A percentile compares a stretch with the other conserved stretches of the same genome.
These are phyloP conservation scores for Canna indica DNA, from an alignment of 176 grass and related monocot species.

Conservation along the genomic window DNA sequence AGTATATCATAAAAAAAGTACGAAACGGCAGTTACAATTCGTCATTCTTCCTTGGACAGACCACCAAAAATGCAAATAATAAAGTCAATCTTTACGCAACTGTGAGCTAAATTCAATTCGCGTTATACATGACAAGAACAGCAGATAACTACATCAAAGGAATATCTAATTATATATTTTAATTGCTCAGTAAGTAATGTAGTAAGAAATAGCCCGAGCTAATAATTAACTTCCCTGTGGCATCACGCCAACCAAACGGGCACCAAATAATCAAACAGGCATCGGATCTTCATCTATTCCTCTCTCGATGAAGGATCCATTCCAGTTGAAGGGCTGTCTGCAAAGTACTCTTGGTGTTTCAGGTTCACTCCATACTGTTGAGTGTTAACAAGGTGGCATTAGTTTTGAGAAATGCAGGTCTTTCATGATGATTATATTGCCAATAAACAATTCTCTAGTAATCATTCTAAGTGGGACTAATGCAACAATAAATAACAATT, in stretches of 20 bases:
- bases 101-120: no score
- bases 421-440: not conserved
- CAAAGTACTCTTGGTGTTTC: conserved; percentile 85
- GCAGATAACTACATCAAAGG: no score
- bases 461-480: not conserved
- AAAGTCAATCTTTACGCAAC: no score
- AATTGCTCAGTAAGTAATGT: not conserved
- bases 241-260: no score
- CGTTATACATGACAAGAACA: no score
- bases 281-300: conserved; percentile 27
- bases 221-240: no score
- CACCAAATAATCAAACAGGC: not conserved
- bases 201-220: not conserved
- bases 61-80: no score
- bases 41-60: no score
- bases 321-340: conserved; percentile 66
- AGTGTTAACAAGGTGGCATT: not conserved
- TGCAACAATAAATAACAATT: not conserved
- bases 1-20: no score
- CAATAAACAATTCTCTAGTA: no score
- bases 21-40: no score
- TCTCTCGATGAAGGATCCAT: conserved; percentile 65
- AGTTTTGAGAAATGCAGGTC: not conserved
- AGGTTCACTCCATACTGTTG: conserved; percentile 86
- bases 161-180: no score